These are phyloP conservation scores for Coemansia sp. DNA, from an alignment of 192 early-diverging fungal species.

Conservation along the genomic window DNA sequence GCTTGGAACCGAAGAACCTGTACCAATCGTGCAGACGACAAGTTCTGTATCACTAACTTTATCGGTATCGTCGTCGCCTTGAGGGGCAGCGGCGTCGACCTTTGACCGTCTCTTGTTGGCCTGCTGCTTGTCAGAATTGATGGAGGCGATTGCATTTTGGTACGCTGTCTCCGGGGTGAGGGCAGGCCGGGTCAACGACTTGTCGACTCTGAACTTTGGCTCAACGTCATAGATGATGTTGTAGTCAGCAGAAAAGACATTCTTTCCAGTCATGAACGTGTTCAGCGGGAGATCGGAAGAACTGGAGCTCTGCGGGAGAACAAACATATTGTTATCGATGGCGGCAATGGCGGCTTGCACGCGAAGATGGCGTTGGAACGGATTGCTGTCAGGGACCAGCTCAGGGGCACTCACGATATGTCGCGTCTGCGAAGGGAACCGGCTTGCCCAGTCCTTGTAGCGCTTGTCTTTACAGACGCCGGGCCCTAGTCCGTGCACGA, in stretches of 20 bases:
- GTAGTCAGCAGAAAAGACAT: background rate
- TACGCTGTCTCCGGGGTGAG: constrained; percentile 42
- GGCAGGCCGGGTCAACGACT: constrained; percentile 20
- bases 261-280: constrained; percentile 45
- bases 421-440: constrained; percentile 70
- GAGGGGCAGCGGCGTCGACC: background rate
- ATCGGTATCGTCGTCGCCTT: background rate
- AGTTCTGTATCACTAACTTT: constrained; percentile 15
- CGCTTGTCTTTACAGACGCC: constrained; percentile 63
- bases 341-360: constrained; percentile 68
- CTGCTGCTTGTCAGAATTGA: background rate
- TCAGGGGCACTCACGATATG: constrained; percentile 77
- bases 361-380: constrained; percentile 66
- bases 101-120: no score
- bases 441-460: constrained; percentile 76
- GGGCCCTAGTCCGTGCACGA: constrained; percentile 72
- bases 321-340: constrained; percentile 68
- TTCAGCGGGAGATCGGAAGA: constrained; percentile 41
- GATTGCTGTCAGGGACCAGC: constrained; percentile 64
- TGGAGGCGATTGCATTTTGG: background rate
- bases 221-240: constrained; percentile 60
- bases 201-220: constrained; percentile 62
- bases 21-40: constrained; percentile 78
- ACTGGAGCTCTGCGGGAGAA: constrained; percentile 67
- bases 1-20: constrained; percentile 85